Evolutionary conservation across 2,329 filamentous ascomycete genomes (phyloP).

Genomic region (Alternaria triticimaculans): DNA sequence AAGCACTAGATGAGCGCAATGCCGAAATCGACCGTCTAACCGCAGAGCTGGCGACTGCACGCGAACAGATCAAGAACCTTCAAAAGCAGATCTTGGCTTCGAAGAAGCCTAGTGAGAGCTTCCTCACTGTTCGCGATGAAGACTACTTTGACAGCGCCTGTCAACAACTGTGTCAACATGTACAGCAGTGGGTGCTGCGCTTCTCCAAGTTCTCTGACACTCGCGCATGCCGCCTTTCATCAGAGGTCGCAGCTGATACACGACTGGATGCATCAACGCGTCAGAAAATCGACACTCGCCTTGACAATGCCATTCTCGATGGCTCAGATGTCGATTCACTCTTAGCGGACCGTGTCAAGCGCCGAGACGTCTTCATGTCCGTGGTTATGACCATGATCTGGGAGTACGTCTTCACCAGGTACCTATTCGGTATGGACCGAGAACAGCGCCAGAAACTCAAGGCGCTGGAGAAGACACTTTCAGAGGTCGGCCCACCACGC

Average conservation of each 20-base stretch:
- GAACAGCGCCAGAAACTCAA: slow-evolving; percentile 98
- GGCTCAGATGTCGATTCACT: slow-evolving; percentile 91
- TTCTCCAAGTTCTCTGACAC: slow-evolving; percentile 98
- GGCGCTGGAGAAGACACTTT: slow-evolving; percentile 87
- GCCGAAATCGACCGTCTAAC: slow-evolving; percentile 80
- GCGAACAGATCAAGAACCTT: slow-evolving; percentile 65
- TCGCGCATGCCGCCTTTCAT: slow-evolving; percentile 81
- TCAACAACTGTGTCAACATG: slow-evolving; percentile 92
- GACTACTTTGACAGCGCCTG: slow-evolving; percentile 96
- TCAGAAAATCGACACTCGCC: slow-evolving; percentile 89
- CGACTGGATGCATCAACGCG: slow-evolving; percentile 43
- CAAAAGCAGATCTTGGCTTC: slow-evolving; percentile 66
- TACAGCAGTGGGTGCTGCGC: slow-evolving; percentile 96
- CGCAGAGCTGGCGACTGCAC: slow-evolving; percentile 76
- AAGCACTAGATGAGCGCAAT: slow-evolving; percentile 79
- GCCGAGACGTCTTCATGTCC: slow-evolving; percentile 96
- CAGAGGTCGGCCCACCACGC: slow-evolving; percentile 79
- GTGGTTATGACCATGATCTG: slow-evolving; percentile 99
- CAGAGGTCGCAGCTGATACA: slow-evolving; percentile 74
- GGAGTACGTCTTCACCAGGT: slow-evolving; percentile 98
- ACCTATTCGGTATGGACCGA: slow-evolving; percentile 97
- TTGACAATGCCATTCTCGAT: slow-evolving; percentile 94
- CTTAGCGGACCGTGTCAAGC: slow-evolving; percentile 83
- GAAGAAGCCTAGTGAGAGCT: slow-evolving; percentile 68
- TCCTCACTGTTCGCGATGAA: slow-evolving; percentile 82